Conservation (phyloP, 345 rosid genomes). For the Pseudoturritis turrita region DNA sequence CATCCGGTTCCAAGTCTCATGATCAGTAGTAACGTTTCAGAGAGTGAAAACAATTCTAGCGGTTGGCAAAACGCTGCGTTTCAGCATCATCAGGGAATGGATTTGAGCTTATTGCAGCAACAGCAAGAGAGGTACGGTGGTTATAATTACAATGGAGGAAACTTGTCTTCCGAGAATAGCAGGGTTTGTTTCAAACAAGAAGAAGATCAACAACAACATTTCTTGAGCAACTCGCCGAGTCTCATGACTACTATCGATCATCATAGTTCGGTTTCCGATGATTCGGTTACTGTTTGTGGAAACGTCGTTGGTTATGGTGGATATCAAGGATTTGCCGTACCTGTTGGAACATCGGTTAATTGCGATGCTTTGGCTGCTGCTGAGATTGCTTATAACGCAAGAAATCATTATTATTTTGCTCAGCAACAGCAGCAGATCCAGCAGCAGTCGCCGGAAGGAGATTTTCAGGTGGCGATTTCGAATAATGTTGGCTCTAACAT, state of each 20-base stretch:
- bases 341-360: slow-evolving; percentile 29
- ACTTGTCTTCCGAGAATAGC: slow-evolving; percentile 10
- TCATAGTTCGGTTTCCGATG: slow-evolving; percentile 44
- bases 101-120: slow-evolving; percentile 38
- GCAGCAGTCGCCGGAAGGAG: slow-evolving; percentile 14
- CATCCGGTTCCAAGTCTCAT: slow-evolving; percentile 8
- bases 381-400: slow-evolving; percentile 37
- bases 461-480: slow-evolving; percentile 24
- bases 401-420: slow-evolving; percentile 41
- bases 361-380: slow-evolving; percentile 29
- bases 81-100: slow-evolving; percentile 36
- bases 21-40: slow-evolving; percentile 2
- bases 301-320: slow-evolving; percentile 27
- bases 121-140: slow-evolving; percentile 33
- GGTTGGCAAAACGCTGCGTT: slow-evolving; percentile 46
- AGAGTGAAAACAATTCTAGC: neutral
- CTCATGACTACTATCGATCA: slow-evolving; percentile 37
- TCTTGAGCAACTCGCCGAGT: slow-evolving; percentile 43
- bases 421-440: slow-evolving; percentile 22
- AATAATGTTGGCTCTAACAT: slow-evolving; percentile 34
- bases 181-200: slow-evolving; percentile 72
- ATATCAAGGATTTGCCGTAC: slow-evolving; percentile 38
- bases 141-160: slow-evolving; percentile 28
- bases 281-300: slow-evolving; percentile 45
- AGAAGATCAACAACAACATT: slow-evolving; percentile 36